Evolutionary conservation across 2,329 filamentous ascomycete genomes (phyloP), one percentile per base, ranked within the genome.

Genomic region (Fusarium pilosicola): DNA sequence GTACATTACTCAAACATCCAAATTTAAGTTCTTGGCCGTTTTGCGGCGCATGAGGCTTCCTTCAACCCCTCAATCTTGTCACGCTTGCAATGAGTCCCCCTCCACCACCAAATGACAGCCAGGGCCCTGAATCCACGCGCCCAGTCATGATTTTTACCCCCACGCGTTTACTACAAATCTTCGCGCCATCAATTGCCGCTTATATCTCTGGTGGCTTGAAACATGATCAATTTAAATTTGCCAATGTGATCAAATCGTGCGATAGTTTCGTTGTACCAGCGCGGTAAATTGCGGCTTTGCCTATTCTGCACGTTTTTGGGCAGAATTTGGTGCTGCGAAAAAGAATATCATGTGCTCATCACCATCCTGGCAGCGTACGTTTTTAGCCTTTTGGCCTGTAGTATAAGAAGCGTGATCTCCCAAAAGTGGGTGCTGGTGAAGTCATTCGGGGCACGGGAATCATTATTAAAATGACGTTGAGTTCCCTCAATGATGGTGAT

Each of bases 161-260:
- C 13, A n/a, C 18, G 5, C 24, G 14, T 8, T 15, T 13, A 5
- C 5, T n/a, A 5, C 7, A 54, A 20, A 7, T 54, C 36, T 5
- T 6, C 6, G 3, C 3, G 13, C 7, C 18, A 17, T 18, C 13
- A 7, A 9, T 1, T 26, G 18, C 17, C n/a, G 8, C 11, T 38
- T 14, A 10, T 7, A 26, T 7, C n/a, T 17, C 15, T 22, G 1
- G 9, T 38, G 49, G 24, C 51, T 39, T 18, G 24, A 17, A 5
- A n/a, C 10, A 6, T n/a, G 20, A 2, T 8, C 20, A 39, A 7
- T 54, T 39, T n/a, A 0, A 20, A 17, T 26, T 28, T 5, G 7
- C 32, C 49, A 18, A 54, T 26, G 22, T 13, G 24, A 7, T 5
- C 20, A 28, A 4, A 28, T 15, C 14, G 10, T 54, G 20, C 51